Conservation (phyloP, 176 grass and related monocot genomes). For the Guadua angustifolia region DNA sequence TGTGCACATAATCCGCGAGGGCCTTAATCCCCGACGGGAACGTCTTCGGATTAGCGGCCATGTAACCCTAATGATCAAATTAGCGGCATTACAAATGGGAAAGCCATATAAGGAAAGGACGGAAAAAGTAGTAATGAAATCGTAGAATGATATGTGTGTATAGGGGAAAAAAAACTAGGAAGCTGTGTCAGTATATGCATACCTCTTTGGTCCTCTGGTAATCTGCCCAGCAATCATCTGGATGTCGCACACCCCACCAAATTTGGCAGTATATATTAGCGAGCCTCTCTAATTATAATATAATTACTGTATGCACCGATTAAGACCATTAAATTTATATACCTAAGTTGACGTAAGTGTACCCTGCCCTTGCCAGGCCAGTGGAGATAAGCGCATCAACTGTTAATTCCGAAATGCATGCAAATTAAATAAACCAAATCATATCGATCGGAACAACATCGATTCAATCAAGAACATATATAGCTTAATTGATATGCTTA, state of each 20-base stretch:
- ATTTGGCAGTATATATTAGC: neutral
- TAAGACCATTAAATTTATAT: neutral
- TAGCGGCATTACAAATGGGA: neutral
- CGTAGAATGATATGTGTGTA: neutral
- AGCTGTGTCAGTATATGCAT: neutral
- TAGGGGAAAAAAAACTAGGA: neutral
- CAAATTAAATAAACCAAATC: neutral
- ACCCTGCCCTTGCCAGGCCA: slow-evolving; percentile 62
- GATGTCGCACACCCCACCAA: neutral
- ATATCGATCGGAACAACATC: neutral
- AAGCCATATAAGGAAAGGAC: neutral
- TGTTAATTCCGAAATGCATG: slow-evolving; percentile 19
- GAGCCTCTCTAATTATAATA: neutral
- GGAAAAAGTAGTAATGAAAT: neutral
- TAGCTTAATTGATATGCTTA: neutral
- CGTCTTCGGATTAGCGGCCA: slow-evolving; percentile 47
- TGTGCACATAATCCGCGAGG: slow-evolving; percentile 71
- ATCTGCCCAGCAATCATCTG: slow-evolving; percentile 85
- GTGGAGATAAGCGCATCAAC: slow-evolving; percentile 62
- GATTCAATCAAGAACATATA: neutral
- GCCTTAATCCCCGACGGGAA: slow-evolving; percentile 84
- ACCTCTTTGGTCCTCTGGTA: slow-evolving; percentile 55
- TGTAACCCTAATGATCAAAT: slow-evolving; percentile 47
- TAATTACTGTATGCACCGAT: neutral
- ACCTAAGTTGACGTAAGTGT: slow-evolving; percentile 72